These are phyloP conservation scores for Lichtheimia ornata DNA, from an alignment of 371 early-diverging fungal species.

Conservation along the genomic window DNA sequence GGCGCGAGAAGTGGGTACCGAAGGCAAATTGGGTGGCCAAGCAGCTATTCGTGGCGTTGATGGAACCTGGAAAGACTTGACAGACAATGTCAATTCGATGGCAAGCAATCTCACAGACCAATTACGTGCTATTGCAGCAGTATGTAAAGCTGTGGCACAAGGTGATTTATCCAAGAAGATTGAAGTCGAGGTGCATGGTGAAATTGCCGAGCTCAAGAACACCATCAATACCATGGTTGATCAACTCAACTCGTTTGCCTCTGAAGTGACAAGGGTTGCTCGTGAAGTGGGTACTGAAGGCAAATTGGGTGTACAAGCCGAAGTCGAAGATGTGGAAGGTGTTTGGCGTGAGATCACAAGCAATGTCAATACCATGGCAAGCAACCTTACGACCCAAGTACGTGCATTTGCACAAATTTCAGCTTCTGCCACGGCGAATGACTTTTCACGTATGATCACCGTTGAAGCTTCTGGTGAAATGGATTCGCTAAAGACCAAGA, in stretches of 20 bases:
- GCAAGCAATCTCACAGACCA: conserved; percentile 59
- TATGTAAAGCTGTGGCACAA: conserved; percentile 60
- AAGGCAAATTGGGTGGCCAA: conserved; percentile 60
- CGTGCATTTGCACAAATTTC: conserved; percentile 61
- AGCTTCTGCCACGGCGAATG: conserved; percentile 56
- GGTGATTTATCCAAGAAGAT: conserved; percentile 47
- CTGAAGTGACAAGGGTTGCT: conserved; percentile 46
- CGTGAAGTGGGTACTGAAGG: conserved; percentile 55
- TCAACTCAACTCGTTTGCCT: conserved; percentile 42
- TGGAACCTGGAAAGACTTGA: conserved; percentile 76
- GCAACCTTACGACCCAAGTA: conserved; percentile 50
- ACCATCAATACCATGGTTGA: conserved; percentile 52
- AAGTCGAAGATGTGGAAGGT: conserved; percentile 47
- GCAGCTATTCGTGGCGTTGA: conserved; percentile 59
- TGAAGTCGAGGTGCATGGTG: conserved; percentile 32
- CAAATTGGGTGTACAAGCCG: conserved; percentile 36
- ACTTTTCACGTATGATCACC: conserved; percentile 62
- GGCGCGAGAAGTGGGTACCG: conserved; percentile 61
- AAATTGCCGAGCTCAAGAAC: conserved; percentile 39
- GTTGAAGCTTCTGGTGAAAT: conserved; percentile 67
- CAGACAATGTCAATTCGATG: conserved; percentile 62
- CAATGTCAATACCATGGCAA: conserved; percentile 51
- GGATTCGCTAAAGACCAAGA: conserved; percentile 72
- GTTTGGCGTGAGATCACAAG: conserved; percentile 53
- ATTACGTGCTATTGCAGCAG: conserved; percentile 52